Evolutionary conservation across 176 grass and related monocot genomes (phyloP).

Genomic region (Carex scoparia): DNA sequence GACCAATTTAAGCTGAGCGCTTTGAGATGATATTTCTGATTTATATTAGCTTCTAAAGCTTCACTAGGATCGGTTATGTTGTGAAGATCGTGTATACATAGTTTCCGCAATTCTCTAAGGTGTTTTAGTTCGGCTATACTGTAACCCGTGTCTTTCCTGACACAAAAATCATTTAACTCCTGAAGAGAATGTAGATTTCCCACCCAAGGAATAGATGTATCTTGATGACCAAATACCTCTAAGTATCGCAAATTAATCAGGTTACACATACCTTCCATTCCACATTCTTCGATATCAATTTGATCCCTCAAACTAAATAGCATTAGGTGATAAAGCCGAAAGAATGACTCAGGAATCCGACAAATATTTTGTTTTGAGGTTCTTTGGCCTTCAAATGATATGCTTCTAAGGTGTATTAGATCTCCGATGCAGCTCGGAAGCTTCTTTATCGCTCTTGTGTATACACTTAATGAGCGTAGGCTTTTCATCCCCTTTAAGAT

Average conservation of each 20-base stretch:
- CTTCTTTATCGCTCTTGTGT: not conserved
- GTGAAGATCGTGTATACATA: slow-evolving; percentile 9
- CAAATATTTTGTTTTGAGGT: not conserved
- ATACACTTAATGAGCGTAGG: not conserved
- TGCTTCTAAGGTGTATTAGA: slow-evolving; percentile 16
- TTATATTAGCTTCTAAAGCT: slow-evolving; percentile 16
- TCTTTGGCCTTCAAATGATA: not conserved
- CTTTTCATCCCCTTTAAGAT: not conserved
- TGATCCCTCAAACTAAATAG: not conserved
- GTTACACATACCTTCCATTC: slow-evolving; percentile 13
- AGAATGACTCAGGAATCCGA: slow-evolving; percentile 1
- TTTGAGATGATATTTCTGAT: slow-evolving; percentile 23
- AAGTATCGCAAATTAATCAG: slow-evolving; percentile 20
- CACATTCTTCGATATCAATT: slow-evolving; percentile 4
- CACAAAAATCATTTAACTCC: not conserved
- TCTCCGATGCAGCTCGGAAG: slow-evolving; percentile 10
- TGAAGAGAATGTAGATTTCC: slow-evolving; percentile 19
- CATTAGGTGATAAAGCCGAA: slow-evolving; percentile 20
- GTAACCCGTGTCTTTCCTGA: slow-evolving; percentile 3
- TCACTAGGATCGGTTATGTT: slow-evolving; percentile 26
- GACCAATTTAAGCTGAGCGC: slow-evolving; percentile 16
- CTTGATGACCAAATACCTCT: not conserved
- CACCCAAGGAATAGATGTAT: slow-evolving; percentile 9
- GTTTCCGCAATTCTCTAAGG: slow-evolving; percentile 22
- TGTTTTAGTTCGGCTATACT: slow-evolving; percentile 16